Conservation (phyloP, 1,139 yeast genomes). For the Candida sanyaensis region DNA sequence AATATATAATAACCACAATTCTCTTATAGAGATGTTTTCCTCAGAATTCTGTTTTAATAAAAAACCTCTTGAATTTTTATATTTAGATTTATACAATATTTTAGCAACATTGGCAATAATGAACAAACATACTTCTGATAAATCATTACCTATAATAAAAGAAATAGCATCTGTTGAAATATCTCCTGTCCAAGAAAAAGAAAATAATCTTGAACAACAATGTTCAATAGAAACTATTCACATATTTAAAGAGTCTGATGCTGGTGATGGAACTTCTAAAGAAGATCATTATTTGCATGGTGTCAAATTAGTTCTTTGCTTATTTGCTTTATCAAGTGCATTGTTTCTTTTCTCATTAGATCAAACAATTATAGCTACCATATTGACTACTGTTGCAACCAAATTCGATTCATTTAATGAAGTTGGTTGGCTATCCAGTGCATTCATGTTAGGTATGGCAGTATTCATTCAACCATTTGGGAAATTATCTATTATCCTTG, state of each 20-base stretch:
- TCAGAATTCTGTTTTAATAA: too few species aligned
- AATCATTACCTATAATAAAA: too few species aligned
- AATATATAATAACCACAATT: too few species aligned
- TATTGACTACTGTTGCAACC: conserved; percentile 38
- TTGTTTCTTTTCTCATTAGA: conserved; percentile 41
- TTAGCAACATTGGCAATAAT: too few species aligned
- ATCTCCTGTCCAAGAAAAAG: too few species aligned
- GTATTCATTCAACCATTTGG: conserved; percentile 43
- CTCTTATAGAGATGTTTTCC: too few species aligned
- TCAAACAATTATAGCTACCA: conserved; percentile 41
- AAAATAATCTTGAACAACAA: conserved; percentile 8
- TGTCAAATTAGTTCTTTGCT: conserved; percentile 25
- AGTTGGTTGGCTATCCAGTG: conserved; percentile 63
- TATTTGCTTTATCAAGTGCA: conserved; percentile 28
- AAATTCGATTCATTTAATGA: conserved; percentile 48
- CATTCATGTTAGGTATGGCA: conserved; percentile 49
- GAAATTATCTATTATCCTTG: conserved; percentile 46
- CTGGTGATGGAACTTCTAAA: conserved; percentile 45
- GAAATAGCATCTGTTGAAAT: too few species aligned
- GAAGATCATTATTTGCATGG: conserved; percentile 42
- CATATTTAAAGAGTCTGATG: conserved; percentile 34
- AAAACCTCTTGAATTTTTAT: too few species aligned
- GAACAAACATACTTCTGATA: too few species aligned
- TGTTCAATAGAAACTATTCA: neutral
- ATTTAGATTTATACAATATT: too few species aligned